Evolutionary conservation across 2,329 filamentous ascomycete genomes (phyloP), one percentile per base, ranked within the genome.

Genomic region (Diaporthe helianthi): DNA sequence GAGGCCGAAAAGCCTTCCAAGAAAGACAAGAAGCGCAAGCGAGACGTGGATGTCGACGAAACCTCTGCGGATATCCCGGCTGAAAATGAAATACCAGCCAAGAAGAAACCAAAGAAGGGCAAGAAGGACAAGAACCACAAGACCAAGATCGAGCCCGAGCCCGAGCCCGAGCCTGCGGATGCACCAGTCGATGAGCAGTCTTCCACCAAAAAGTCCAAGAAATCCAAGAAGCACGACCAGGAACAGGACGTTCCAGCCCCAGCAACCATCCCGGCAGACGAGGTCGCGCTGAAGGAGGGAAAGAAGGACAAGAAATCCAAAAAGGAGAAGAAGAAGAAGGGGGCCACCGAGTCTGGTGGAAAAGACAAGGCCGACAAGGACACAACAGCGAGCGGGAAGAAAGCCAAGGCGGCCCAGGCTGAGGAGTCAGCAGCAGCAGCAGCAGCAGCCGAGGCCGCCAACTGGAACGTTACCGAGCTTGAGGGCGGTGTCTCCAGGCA

Each of bases 391-490:
- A 51, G 75, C 29, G 54, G 73, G 7, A 61, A 73, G 7, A 54
- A 73, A 4, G 55, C 73, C 5, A 46, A 71, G 12, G 36, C 73
- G 4, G 65, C 73, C 22, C 70, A 77, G 17, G 76, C 75, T 24
- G 72, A 66, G 9, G 22, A 60, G 7, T 72, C 74, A 47, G 69
- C 72, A 7, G 72, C 74, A 33, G 60, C 76, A 53, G 41, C 41
- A 5, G 73, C 69, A 53, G 41, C 41, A 5, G 73, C 69, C 7
- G 69, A 71, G 22, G 76, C 74, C 3, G 84, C 84, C 75, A 79
- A 83, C 71, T 88, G 86, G 86, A 86, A 87, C 71, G 84, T 87
- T 31, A 76, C 79, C 22, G 82, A 79, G 41, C 80, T 89, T 41
- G 83, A 82, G 47, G 87, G 87, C 38, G 85, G 83, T 26, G 73